Conservation (phyloP, 1,284 basidiomycete species). For the Sanghuangporus baumii region DNA sequence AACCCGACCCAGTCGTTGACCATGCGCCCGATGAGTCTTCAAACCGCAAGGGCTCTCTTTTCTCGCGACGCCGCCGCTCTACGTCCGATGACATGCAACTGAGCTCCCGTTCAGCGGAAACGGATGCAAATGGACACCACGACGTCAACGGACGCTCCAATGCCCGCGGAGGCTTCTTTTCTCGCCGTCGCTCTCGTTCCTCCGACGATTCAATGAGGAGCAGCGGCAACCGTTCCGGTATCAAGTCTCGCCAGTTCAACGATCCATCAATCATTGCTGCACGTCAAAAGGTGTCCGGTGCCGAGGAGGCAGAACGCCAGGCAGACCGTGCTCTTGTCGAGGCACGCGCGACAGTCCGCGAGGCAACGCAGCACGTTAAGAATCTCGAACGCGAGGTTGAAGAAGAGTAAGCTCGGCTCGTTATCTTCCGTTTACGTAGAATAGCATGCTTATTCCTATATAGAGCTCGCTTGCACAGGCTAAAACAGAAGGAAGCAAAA, state of each 20-base stretch:
- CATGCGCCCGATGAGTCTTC: not conserved
- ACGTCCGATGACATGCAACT: not conserved
- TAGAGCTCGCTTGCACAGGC: constrained; percentile 49
- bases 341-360: constrained; percentile 41
- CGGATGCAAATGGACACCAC: not conserved
- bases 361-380: constrained; percentile 48
- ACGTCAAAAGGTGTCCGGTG: constrained; percentile 46
- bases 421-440: not conserved
- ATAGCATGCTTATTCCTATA: constrained; percentile 8
- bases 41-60: constrained; percentile 1
- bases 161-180: constrained; percentile 7
- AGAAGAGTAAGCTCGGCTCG: constrained; percentile 43
- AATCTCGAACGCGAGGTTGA: constrained; percentile 47
- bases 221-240: not conserved
- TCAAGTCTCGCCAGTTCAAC: constrained; percentile 19
- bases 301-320: constrained; percentile 48
- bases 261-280: constrained; percentile 49
- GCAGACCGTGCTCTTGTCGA: constrained; percentile 47
- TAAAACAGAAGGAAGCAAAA: constrained; percentile 54
- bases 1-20: not conserved
- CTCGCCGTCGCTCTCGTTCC: constrained; percentile 5
- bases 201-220: constrained; percentile 1
- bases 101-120: not conserved
- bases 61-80: constrained; percentile 10
- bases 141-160: not conserved